phyloP scores from a whole-genome alignment of 1,284 basidiomycete genomes.

The Gomphus bonarii region DNA sequence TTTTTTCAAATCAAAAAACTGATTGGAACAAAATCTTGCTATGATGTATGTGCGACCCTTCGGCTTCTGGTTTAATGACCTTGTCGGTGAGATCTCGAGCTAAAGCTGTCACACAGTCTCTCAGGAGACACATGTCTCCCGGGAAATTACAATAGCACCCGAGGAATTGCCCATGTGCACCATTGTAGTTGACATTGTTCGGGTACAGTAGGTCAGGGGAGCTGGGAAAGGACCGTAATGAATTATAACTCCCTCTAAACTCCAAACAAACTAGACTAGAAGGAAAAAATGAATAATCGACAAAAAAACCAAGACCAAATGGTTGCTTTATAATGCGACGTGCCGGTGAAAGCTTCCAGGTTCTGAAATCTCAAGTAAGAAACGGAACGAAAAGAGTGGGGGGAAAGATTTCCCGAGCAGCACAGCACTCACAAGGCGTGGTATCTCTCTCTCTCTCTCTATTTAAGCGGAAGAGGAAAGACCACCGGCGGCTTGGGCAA shows the following conservation, averaged over 20 bases:
- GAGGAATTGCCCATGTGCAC: too few species aligned
- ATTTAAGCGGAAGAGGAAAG: neutral
- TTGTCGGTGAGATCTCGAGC: too few species aligned
- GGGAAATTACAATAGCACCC: too few species aligned
- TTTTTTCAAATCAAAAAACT: too few species aligned
- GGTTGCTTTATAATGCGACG: neutral
- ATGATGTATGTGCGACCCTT: too few species aligned
- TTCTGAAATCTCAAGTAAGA: neutral
- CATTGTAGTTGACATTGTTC: too few species aligned
- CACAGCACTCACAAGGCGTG: neutral
- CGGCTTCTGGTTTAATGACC: too few species aligned
- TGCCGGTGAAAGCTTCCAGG: neutral
- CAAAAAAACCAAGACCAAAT: too few species aligned
- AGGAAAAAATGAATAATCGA: neutral
- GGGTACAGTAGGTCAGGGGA: too few species aligned
- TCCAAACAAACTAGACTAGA: neutral
- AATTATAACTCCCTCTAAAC: neutral
- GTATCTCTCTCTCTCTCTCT: neutral
- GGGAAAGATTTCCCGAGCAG: neutral
- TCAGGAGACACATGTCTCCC: too few species aligned
- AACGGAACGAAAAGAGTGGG: neutral
- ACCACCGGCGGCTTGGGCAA: slow-evolving; percentile 4
- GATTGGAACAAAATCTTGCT: too few species aligned
- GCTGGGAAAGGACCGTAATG: neutral
- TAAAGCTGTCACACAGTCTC: too few species aligned